Base-by-base conservation (phyloP, 2,329 filamentous ascomycete species). In the Thermothelomyces thermophilus region DNA sequence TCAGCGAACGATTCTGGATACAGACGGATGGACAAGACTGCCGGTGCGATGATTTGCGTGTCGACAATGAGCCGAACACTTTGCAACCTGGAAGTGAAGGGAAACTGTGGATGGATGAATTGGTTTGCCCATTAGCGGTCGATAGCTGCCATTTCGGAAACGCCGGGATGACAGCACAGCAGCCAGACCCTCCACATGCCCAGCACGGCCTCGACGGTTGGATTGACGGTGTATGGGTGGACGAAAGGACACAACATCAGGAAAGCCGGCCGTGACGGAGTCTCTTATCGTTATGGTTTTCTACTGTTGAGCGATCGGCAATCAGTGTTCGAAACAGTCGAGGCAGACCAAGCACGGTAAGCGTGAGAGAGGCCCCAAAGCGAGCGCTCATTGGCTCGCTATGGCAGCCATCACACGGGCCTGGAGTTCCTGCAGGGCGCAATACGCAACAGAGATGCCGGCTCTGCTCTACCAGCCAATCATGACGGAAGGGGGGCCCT, bases 331-430 rank as follows among this genome's bases (percentile, higher is more conserved):
- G 42, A 7, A 14, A 28, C n/a, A 30, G 16, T 5, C 22, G 36
- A 22, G 22, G 17, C 19, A 10, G 16, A n/a, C 45, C 24, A 22
- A 16, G 17, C 6, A 28, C 16, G 24, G 24, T 13, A 26, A 14
- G n/a, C n/a, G 10, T 2, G 35, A 4, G 24, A 17, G 9, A 5
- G 24, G 24, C 24, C 24, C 9, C 24, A 26, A n/a, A n/a, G n/a
- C n/a, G n/a, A n/a, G n/a, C 24, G 9, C 9, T 9, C 24, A 50
- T 50, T 50, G 47, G 47, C 5, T 33, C 5, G 17, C 34, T 28
- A 44, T 35, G 9, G 33, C 34, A 28, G 9, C 40, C 47, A 44
- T 39, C 41, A 50, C 26, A 48, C 46, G 16, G 14, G 22, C 13
- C 31, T 31, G 19, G 45, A 28, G 37, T n/a, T n/a, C n/a, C 28